Conservation (phyloP, 2,329 filamentous ascomycete species). For the Teratosphaeria pseudoeucalypti region DNA sequence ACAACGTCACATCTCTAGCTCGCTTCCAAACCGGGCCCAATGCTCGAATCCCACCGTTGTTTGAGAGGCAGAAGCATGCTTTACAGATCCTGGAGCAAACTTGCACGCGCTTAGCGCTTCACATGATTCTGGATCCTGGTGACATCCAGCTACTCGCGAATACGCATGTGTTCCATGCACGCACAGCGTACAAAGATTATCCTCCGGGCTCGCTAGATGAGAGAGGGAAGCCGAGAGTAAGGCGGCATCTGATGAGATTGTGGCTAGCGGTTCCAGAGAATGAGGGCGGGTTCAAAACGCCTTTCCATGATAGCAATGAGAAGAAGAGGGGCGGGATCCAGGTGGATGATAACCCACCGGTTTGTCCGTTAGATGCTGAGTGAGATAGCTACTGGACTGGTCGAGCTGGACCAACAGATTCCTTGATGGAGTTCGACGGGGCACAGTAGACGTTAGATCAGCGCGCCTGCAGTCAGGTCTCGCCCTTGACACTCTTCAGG, state of each 20-base stretch:
- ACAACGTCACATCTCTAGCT: slow-evolving; percentile 66
- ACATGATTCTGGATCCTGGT: slow-evolving; percentile 78
- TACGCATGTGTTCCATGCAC: slow-evolving; percentile 66
- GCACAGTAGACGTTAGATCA: too few species aligned
- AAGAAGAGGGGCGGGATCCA: slow-evolving; percentile 85
- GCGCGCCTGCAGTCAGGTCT: too few species aligned
- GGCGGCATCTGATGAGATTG: slow-evolving; percentile 69
- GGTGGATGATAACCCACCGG: slow-evolving; percentile 68
- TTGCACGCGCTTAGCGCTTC: slow-evolving; percentile 60
- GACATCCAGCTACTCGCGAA: slow-evolving; percentile 85
- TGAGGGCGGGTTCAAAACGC: slow-evolving; percentile 77
- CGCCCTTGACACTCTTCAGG: too few species aligned
- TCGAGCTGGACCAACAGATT: not conserved
- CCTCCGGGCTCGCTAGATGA: slow-evolving; percentile 33
- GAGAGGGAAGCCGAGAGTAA: slow-evolving; percentile 44
- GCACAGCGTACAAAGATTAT: slow-evolving; percentile 68
- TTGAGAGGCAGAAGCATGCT: slow-evolving; percentile 57
- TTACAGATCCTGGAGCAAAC: slow-evolving; percentile 63
- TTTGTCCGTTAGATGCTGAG: slow-evolving; percentile 67
- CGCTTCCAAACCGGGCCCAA: slow-evolving; percentile 56
- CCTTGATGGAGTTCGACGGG: not conserved
- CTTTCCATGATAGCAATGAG: slow-evolving; percentile 69
- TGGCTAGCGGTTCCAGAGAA: slow-evolving; percentile 75
- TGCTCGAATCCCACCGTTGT: slow-evolving; percentile 58
- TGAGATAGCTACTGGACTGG: slow-evolving; percentile 25